phyloP scores from a whole-genome alignment of 179 eudicot genomes.

The Heliamphora pulchella region DNA sequence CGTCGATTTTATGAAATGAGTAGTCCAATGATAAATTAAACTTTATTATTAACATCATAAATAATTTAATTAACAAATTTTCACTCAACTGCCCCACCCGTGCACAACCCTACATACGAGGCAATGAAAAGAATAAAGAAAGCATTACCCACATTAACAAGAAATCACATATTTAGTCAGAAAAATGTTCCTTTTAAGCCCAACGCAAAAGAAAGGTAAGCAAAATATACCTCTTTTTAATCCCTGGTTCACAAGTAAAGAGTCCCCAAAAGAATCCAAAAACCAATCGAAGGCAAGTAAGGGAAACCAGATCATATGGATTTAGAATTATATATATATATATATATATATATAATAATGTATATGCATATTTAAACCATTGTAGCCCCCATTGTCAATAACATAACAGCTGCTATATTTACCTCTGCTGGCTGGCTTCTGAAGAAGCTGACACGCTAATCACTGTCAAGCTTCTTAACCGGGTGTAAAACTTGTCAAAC shows the following conservation, averaged over 20 bases:
- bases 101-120: background rate
- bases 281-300: background rate
- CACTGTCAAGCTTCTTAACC: background rate
- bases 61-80: too few species aligned
- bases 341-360: background rate
- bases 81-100: too few species aligned
- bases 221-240: conserved; percentile 18
- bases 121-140: conserved; percentile 4
- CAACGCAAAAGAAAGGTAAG: conserved; percentile 3
- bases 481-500: background rate
- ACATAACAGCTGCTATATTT: too few species aligned
- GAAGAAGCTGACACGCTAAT: background rate
- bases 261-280: conserved; percentile 9
- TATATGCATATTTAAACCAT: too few species aligned
- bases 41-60: too few species aligned
- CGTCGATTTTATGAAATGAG: too few species aligned
- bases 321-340: background rate
- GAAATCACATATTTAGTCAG: conserved; percentile 1
- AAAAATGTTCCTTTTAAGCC: conserved; percentile 3
- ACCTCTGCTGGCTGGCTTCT: background rate
- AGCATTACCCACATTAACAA: conserved; percentile 7
- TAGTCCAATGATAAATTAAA: too few species aligned
- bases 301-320: too few species aligned
- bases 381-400: too few species aligned
- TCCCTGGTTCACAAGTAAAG: conserved; percentile 17